Evolutionary conservation across 2,329 filamentous ascomycete genomes (phyloP), one percentile per base, ranked within the genome.

Genomic region (Trichophyton schoenleinii): DNA sequence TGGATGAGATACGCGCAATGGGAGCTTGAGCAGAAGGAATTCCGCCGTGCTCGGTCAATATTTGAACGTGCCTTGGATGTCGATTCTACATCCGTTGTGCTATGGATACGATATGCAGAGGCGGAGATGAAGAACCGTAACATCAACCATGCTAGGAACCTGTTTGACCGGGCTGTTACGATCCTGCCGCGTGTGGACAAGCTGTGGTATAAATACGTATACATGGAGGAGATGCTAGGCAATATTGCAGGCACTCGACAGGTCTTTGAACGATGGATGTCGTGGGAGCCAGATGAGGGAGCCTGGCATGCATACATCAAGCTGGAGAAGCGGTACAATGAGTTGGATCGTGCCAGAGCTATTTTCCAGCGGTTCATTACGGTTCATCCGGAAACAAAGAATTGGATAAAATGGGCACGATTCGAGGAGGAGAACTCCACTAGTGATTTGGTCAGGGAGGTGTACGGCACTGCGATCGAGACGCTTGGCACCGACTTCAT

Each of bases 141-240:
- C 72, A 96, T 99, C 79, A 96, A 96, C 73, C 92, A 97, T 80
- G 91, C 94, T 38, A 82, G 94, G 62, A 99, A 99, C 72, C 76
- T 99, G 59, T 83, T 99, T 59, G 94, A 99, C 73, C 87, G 94
- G 61, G 91, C 94, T n/a, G 89, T 97, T 60, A 91, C 91, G 0
- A 89, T 95, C 61, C 79, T 96, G 44, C 94, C 94, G 3, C 81
- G 94, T 62, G 84, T 97, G 46, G 91, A 97, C 73, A 97, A 97
- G 80, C 78, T 99, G 38, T 99, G 94, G 94, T 99, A 96, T 79
- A 97, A 97, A 74, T 99, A 96, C 79, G 90, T 95, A 28, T 96
- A 95, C 73, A 95, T 96, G 87, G 92, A 97, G 78, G 94, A 99
- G 81, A 97, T 92, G 76, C 81, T 99, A 60, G 91, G 91, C 5